Conservation (phyloP, 306 rosid species). For the Prunus mume region DNA sequence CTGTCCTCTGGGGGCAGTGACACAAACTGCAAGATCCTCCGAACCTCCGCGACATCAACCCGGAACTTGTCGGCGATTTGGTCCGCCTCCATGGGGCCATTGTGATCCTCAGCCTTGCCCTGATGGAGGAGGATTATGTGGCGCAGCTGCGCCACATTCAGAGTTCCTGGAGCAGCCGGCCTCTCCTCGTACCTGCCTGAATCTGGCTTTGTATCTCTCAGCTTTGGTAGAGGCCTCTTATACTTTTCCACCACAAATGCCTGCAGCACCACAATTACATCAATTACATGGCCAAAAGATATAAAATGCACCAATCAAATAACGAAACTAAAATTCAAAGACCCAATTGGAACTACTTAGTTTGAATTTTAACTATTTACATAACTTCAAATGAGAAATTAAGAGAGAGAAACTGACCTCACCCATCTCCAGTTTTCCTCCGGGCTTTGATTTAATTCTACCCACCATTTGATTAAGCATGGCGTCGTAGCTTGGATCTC, state of each 20-base stretch:
- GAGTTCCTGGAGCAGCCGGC: slow-evolving; percentile 64
- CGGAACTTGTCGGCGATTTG: slow-evolving; percentile 63
- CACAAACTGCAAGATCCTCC: slow-evolving; percentile 58
- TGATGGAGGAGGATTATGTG: slow-evolving; percentile 64
- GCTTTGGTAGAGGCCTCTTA: slow-evolving; percentile 71
- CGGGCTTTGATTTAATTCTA: slow-evolving; percentile 74
- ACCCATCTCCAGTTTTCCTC: slow-evolving; percentile 88
- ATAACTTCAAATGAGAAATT: too few relatives aligned
- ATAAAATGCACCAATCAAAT: too few relatives aligned
- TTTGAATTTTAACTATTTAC: too few relatives aligned
- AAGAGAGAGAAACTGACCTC: slow-evolving; percentile 57
- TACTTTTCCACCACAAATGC: slow-evolving; percentile 68
- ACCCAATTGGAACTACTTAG: too few relatives aligned
- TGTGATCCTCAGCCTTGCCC: slow-evolving; percentile 80
- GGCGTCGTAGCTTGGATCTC: slow-evolving; percentile 72
- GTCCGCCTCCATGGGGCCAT: slow-evolving; percentile 61
- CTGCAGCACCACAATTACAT: slow-evolving; percentile 34
- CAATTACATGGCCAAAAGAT: not conserved
- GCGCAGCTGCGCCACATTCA: slow-evolving; percentile 78
- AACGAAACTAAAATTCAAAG: too few relatives aligned
- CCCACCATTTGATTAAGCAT: slow-evolving; percentile 95
- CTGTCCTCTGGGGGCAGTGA: slow-evolving; percentile 68
- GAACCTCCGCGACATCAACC: slow-evolving; percentile 53
- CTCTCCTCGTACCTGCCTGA: slow-evolving; percentile 62
- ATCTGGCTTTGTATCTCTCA: slow-evolving; percentile 65